A percentile compares a stretch with the other conserved stretches of the same genome.
Conservation (phyloP, 2,329 filamentous ascomycete species). For the Sarocladium strictum region DNA sequence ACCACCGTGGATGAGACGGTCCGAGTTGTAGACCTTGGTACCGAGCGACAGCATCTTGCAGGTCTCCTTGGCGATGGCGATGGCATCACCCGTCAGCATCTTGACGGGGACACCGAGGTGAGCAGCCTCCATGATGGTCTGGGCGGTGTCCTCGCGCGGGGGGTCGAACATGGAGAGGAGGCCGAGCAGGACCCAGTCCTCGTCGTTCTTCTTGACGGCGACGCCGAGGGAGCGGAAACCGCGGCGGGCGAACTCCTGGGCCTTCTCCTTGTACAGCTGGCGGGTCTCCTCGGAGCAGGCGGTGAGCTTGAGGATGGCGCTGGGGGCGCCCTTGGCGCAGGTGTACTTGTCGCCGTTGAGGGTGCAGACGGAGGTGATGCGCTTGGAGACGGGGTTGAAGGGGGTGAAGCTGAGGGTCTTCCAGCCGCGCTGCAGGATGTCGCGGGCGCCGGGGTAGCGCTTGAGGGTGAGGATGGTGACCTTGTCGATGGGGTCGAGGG, state of each 20-base stretch:
- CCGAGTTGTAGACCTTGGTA: slow-evolving; percentile 77
- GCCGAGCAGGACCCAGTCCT: slow-evolving; percentile 67
- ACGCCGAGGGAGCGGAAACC: slow-evolving; percentile 78
- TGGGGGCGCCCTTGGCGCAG: slow-evolving; percentile 73
- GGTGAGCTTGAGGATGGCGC: slow-evolving; percentile 65
- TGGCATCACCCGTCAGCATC: slow-evolving; percentile 77
- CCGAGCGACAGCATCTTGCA: slow-evolving; percentile 77
- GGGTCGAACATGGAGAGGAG: slow-evolving; percentile 78
- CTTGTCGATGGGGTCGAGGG: slow-evolving; percentile 74
- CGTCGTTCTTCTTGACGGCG: slow-evolving; percentile 70
- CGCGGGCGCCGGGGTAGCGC: slow-evolving; percentile 69
- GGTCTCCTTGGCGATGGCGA: slow-evolving; percentile 74
- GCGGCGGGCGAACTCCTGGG: slow-evolving; percentile 68
- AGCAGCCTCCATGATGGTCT: slow-evolving; percentile 71
- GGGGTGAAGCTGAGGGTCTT: slow-evolving; percentile 71
- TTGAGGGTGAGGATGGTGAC: slow-evolving; percentile 71
- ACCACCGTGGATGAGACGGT: slow-evolving; percentile 71
- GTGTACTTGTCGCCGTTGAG: slow-evolving; percentile 65
- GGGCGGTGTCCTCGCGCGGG: slow-evolving; percentile 71
- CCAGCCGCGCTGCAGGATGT: slow-evolving; percentile 71
- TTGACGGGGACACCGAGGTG: slow-evolving; percentile 72
- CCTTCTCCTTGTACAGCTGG: slow-evolving; percentile 65
- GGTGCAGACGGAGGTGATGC: slow-evolving; percentile 64
- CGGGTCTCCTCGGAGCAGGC: slow-evolving; percentile 61
- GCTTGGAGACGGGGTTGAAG: slow-evolving; percentile 76